A percentile compares a stretch with the other conserved stretches of the same genome.
phyloP scores from a whole-genome alignment of 2,329 filamentous ascomycete species.

The Colletotrichum lentis region DNA sequence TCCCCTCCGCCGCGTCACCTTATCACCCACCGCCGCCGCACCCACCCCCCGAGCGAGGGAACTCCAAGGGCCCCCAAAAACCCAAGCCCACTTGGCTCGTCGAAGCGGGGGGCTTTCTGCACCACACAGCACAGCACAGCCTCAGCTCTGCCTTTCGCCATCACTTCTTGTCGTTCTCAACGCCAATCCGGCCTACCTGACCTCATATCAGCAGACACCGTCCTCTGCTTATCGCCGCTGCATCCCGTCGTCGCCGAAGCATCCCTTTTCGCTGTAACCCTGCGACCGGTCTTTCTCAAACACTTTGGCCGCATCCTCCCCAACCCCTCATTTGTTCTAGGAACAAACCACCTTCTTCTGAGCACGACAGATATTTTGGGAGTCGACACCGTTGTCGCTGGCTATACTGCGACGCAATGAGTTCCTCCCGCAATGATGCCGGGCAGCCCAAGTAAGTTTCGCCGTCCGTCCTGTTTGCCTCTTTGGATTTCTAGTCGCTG shows the following conservation, averaged over 20 bases:
- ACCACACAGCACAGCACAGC: slow-evolving; percentile 38
- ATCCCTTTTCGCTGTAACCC: slow-evolving; percentile 12
- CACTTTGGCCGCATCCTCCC: slow-evolving; percentile 10
- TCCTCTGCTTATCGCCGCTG: slow-evolving; percentile 11
- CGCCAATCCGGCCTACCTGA: slow-evolving; percentile 28
- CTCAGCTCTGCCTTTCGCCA: slow-evolving; percentile 38
- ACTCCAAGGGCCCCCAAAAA: slow-evolving; percentile 30
- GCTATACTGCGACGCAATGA: slow-evolving; percentile 38
- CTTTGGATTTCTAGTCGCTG: neutral
- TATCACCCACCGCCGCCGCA: slow-evolving; percentile 28
- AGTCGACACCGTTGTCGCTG: slow-evolving; percentile 37
- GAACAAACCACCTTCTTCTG: slow-evolving; percentile 21
- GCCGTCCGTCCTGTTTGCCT: neutral
- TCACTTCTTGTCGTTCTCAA: slow-evolving; percentile 36
- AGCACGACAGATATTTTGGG: slow-evolving; percentile 30
- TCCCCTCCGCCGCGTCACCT: slow-evolving; percentile 39
- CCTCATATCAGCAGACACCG: slow-evolving; percentile 20
- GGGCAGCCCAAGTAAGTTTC: slow-evolving; percentile 48
- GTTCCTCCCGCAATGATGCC: slow-evolving; percentile 48
- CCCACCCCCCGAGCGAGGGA: slow-evolving; percentile 17
- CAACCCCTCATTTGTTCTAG: slow-evolving; percentile 34
- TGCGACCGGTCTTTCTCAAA: slow-evolving; percentile 24
- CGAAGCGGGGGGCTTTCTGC: slow-evolving; percentile 39
- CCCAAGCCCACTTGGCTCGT: slow-evolving; percentile 39
- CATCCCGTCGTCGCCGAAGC: slow-evolving; percentile 18